phyloP scores from a whole-genome alignment of 2,329 filamentous ascomycete species.

The Colletotrichum orchidophilum region DNA sequence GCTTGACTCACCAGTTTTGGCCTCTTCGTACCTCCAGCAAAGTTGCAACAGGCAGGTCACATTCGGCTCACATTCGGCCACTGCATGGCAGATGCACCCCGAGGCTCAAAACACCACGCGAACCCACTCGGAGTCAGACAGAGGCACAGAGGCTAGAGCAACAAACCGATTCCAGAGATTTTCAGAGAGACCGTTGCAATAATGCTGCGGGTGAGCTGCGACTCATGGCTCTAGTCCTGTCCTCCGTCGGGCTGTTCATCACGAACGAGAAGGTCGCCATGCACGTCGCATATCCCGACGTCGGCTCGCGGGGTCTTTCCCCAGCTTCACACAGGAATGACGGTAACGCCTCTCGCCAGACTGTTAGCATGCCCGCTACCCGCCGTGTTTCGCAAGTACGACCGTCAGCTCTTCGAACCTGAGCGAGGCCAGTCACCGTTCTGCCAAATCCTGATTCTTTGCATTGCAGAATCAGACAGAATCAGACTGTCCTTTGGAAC shows the following conservation, averaged over 20 bases:
- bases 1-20: background rate
- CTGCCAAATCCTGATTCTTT: background rate
- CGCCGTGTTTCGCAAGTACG: background rate
- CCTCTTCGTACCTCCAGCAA: background rate
- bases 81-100: background rate
- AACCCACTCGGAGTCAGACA: no score
- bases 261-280: constrained; percentile 11
- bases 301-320: background rate
- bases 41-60: background rate
- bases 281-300: background rate
- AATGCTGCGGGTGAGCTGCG: background rate
- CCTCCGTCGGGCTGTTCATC: background rate
- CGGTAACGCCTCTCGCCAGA: background rate
- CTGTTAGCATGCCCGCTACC: background rate
- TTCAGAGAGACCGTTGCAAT: background rate
- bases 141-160: background rate
- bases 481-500: background rate
- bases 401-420: background rate
- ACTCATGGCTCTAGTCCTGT: background rate
- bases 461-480: background rate
- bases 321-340: background rate
- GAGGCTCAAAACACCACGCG: background rate
- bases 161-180: background rate
- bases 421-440: background rate
- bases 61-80: background rate